phyloP scores from a whole-genome alignment of 768 basidiomycete genomes.

The Rhizopogon salebrosus region DNA sequence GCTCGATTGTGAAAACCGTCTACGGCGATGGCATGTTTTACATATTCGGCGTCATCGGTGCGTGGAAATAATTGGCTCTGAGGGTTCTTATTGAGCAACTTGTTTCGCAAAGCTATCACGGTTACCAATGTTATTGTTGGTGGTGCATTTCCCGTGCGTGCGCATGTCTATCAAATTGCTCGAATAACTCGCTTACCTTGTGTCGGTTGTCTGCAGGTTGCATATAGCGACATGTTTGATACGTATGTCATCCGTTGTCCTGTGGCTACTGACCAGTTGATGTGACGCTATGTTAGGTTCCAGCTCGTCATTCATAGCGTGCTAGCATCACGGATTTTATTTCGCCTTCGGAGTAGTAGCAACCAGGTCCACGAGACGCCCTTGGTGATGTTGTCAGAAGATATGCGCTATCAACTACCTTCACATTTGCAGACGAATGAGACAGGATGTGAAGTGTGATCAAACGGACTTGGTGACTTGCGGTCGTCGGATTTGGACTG shows the following conservation, averaged over 20 bases:
- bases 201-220: not conserved
- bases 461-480: not conserved
- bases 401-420: not conserved
- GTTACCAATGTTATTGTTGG: conserved; percentile 9
- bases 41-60: conserved; percentile 13
- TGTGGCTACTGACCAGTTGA: not conserved
- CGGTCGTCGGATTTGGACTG: not conserved
- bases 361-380: not conserved
- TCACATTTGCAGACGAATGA: not conserved
- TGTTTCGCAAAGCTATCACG: conserved; percentile 8
- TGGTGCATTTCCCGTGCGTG: conserved; percentile 8
- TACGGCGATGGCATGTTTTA: conserved; percentile 17
- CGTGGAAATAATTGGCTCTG: not conserved
- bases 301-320: conserved; percentile 24
- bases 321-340: conserved; percentile 23
- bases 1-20: conserved; percentile 4
- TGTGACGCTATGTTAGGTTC: not conserved
- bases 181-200: not conserved
- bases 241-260: not conserved
- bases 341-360: conserved; percentile 19
- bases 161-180: not conserved
- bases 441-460: not conserved
- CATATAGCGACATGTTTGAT: not conserved
- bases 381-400: too few species aligned
- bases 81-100: not conserved